Evolutionary conservation across 2,329 filamentous ascomycete genomes (phyloP).

Genomic region (Fusarium armeniacum): DNA sequence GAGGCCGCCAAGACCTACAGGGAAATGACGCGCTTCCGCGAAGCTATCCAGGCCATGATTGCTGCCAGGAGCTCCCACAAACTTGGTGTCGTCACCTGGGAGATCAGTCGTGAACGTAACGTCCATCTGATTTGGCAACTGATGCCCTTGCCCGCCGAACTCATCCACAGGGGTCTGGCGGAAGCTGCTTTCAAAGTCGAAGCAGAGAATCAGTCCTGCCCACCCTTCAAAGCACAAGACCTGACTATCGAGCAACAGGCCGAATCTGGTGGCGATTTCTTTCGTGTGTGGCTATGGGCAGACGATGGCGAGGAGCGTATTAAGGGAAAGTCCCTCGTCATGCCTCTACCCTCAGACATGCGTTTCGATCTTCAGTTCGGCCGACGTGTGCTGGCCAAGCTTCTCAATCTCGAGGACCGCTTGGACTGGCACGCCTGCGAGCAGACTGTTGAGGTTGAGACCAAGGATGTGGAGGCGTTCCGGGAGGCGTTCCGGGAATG

Average conservation of each 20-base stretch:
- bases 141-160: slow-evolving; percentile 77
- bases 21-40: slow-evolving; percentile 88
- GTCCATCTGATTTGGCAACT: slow-evolving; percentile 97
- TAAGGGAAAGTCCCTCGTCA: slow-evolving; percentile 75
- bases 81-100: slow-evolving; percentile 90
- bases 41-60: slow-evolving; percentile 84
- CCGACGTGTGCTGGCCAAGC: slow-evolving; percentile 86
- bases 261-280: slow-evolving; percentile 73
- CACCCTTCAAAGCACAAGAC: slow-evolving; percentile 64
- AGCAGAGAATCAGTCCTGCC: slow-evolving; percentile 78
- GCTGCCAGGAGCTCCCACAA: slow-evolving; percentile 65
- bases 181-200: slow-evolving; percentile 91
- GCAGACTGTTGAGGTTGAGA: slow-evolving; percentile 84
- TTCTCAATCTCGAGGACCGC: slow-evolving; percentile 84
- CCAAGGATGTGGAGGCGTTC: slow-evolving; percentile 81
- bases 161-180: slow-evolving; percentile 80
- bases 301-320: slow-evolving; percentile 67
- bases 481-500: slow-evolving; percentile 85
- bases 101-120: slow-evolving; percentile 84
- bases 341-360: slow-evolving; percentile 78
- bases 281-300: slow-evolving; percentile 85
- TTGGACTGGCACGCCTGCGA: slow-evolving; percentile 86
- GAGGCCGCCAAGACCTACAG: slow-evolving; percentile 72
- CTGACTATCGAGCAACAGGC: slow-evolving; percentile 66
- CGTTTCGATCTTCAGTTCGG: slow-evolving; percentile 94